A percentile compares a stretch with the other conserved stretches of the same genome.
phyloP scores from a whole-genome alignment of 257 asterid genomes.

The Lycium barbarum region DNA sequence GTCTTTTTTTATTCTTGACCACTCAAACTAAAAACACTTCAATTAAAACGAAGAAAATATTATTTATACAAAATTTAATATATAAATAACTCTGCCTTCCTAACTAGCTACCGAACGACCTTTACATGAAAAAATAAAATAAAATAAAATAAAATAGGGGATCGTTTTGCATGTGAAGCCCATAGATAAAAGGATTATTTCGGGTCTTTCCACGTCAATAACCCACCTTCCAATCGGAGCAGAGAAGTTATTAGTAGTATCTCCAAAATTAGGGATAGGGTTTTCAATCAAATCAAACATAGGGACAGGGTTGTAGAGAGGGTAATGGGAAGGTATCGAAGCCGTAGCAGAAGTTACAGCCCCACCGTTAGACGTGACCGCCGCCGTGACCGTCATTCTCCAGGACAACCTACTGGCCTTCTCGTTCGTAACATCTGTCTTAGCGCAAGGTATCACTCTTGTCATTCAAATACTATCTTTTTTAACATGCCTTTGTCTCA shows the following conservation, averaged over 20 bases:
- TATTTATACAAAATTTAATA: too few species aligned
- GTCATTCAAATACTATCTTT: not conserved
- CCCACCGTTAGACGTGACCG: slow-evolving; percentile 62
- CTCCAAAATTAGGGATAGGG: slow-evolving; percentile 28
- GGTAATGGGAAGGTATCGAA: slow-evolving; percentile 58
- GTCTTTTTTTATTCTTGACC: too few species aligned
- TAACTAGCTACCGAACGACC: too few species aligned
- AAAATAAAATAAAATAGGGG: too few species aligned
- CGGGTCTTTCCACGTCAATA: too few species aligned
- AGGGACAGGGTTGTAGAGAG: not conserved
- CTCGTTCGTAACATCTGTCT: slow-evolving; percentile 93
- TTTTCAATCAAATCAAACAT: not conserved
- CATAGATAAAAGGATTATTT: too few species aligned
- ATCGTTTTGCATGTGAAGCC: too few species aligned
- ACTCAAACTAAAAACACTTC: too few species aligned
- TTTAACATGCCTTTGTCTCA: not conserved
- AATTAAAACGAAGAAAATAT: too few species aligned
- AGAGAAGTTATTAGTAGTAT: not conserved
- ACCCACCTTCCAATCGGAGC: not conserved
- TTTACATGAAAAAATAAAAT: too few species aligned
- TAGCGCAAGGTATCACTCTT: slow-evolving; percentile 60
- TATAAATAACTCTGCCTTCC: too few species aligned
- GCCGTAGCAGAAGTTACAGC: slow-evolving; percentile 65
- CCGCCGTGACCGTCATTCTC: slow-evolving; percentile 75
- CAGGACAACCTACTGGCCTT: slow-evolving; percentile 82